phyloP scores from a whole-genome alignment of 1,284 basidiomycete genomes.

The Coniferiporia sulphurascens region DNA sequence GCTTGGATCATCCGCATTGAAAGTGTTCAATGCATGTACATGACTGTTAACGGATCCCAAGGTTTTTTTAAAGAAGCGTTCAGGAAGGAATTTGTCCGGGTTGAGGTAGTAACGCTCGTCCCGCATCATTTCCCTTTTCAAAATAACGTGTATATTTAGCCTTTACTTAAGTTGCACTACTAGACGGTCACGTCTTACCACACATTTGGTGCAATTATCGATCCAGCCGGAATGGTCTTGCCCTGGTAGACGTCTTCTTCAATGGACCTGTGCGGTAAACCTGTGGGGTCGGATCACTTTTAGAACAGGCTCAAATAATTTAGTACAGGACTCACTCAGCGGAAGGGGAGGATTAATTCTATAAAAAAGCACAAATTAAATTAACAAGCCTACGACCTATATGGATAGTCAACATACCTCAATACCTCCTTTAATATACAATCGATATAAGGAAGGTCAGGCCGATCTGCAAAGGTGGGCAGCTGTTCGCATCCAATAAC shows the following conservation, averaged over 20 bases:
- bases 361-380: neutral
- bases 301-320: neutral
- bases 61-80: neutral
- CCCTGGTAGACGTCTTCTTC: slow-evolving; percentile 12
- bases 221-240: slow-evolving; percentile 11
- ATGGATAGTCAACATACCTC: neutral
- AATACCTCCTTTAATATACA: slow-evolving; percentile 11
- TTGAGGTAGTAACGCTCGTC: slow-evolving; percentile 4
- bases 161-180: neutral
- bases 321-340: neutral
- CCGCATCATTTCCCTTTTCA: slow-evolving; percentile 9
- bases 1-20: neutral
- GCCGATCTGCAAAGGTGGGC: slow-evolving; percentile 6
- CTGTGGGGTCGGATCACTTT: neutral
- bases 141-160: neutral
- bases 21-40: neutral
- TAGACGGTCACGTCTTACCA: neutral
- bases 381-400: neutral
- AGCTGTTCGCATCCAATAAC: slow-evolving; percentile 3
- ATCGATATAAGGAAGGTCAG: slow-evolving; percentile 15
- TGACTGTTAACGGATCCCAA: neutral
- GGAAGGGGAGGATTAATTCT: slow-evolving; percentile 7
- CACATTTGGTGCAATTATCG: slow-evolving; percentile 7
- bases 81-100: slow-evolving; percentile 6
- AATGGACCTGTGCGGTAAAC: slow-evolving; percentile 4